Base-by-base conservation (phyloP, 2,329 filamentous ascomycete species). In the Macrophomina phaseolina region DNA sequence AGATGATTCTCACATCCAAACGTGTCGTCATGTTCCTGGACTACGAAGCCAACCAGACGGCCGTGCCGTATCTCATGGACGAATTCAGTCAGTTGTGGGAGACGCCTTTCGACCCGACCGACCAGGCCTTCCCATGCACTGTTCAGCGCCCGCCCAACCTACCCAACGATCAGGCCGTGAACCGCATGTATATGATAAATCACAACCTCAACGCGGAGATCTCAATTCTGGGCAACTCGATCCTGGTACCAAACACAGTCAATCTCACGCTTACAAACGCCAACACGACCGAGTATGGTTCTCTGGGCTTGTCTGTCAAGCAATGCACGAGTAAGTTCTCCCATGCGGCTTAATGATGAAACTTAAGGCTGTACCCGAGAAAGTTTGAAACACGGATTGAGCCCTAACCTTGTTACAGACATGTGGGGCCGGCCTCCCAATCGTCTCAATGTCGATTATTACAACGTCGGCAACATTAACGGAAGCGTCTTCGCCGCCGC, bases 71-170 rank as follows among this genome's bases (percentile, higher is more conserved):
- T 87, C 85, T 97, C 49, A 83, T 97, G 48, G 92, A 97, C 77
- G 85, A 97, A 78, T 97, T 97, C 81, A 87, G 86, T 5, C 91
- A 97, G 74, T 86, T 96, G 80, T 97, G 92, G 91, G 92, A 97
- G 81, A 94, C 93, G 0, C 91, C 92, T 0, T 97, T 97, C 76
- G 91, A 93, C 64, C 93, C 87, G 0, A 87, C 84, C 0, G 79
- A 89, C 72, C 80, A 88, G 3, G 76, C 78, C 0, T 97, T 97
- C 76, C 93, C 93, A 0, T 97, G 94, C 80, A 89, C 82, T 0
- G 84, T 89, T 45, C 87, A 97, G 75, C 89, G 94, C 0, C 93
- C 94, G 0, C 92, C 92, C 0, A 81, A 86, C 51, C 81, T 96
- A 67, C 73, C 80, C 2, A 73, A 76, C 0, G 85, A 86, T 2